Evolutionary conservation across 169 alveolate species (phyloP), one percentile per base, ranked within the genome.

Genomic region (Ichthyophthirius multifiliis): DNA sequence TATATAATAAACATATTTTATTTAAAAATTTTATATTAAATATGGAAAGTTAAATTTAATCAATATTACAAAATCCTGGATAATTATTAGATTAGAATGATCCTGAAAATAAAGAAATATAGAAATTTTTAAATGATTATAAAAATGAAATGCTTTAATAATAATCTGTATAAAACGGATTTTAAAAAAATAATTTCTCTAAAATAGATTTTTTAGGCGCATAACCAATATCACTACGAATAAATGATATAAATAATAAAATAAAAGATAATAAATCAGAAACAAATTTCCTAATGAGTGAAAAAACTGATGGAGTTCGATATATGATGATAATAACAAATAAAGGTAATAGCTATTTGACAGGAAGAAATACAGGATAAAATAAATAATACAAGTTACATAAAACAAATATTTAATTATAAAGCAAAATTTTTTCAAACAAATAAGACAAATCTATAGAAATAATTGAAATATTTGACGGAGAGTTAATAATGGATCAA

Each of bases 301-400:
- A 83, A 37, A 83, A 83, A 64, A 71, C 89, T 7, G 89, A 83
- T 76, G 89, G 89, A 9, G 89, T 83, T 4, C 39, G 89, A n/a
- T 83, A 75, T 47, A 37, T 75, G 3, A 20, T 83, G 67, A 18
- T 75, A 5, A 27, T 55, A 5, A 82, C 80, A 12, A 39, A 43
- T n/a, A 75, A 15, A 16, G 75, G 74, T 1, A 2, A 46, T 34
- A 16, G 43, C 15, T 82, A 55, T 16, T 48, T 73, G 75, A 82
- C 67, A 35, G 87, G 47, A 46, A 67, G 77, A 67, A 67, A 67
- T 15, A 67, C 77, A 13, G 43, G 62, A 39, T 35, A 27, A 23
- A 12, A 62, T 2, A 20, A 41, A 32, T 64, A 30, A 30, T 32
- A 64, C 3, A 64, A 32, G 16, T 20, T 64, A 6, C 30, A 64